Conservation (phyloP, 306 rosid genomes). For the Dalbergia cultrata region DNA sequence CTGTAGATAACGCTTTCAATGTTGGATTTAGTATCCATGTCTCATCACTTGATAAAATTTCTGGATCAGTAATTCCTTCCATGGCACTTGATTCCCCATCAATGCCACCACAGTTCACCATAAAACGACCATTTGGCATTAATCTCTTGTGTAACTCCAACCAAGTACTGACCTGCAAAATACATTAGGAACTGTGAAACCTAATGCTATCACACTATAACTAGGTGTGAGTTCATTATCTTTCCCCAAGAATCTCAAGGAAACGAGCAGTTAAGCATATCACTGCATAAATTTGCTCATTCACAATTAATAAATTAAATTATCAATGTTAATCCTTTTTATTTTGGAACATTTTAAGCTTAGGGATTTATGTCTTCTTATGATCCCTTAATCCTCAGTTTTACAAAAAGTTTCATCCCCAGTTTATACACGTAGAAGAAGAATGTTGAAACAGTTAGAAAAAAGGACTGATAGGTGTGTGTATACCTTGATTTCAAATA, state of each 20-base stretch:
- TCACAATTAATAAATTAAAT: constrained; percentile 9
- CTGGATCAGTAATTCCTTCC: constrained; percentile 43
- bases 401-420: neutral
- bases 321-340: neutral
- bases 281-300: neutral
- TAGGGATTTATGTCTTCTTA: neutral
- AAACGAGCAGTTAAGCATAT: constrained; percentile 10
- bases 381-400: constrained; percentile 11
- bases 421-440: constrained; percentile 10
- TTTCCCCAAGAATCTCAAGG: constrained; percentile 2
- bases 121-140: constrained; percentile 83
- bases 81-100: constrained; percentile 54
- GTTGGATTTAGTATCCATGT: constrained; percentile 67
- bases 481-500: neutral
- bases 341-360: neutral
- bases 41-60: constrained; percentile 51
- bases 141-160: constrained; percentile 65
- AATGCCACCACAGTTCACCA: constrained; percentile 93
- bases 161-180: constrained; percentile 74
- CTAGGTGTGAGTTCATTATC: constrained; percentile 9
- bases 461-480: neutral
- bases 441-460: constrained; percentile 19
- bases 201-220: constrained; percentile 5
- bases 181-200: constrained; percentile 24
- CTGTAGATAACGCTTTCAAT: constrained; percentile 71